Base-by-base conservation (phyloP, 2,329 filamentous ascomycete species). In the Clonostachys byssicola region DNA sequence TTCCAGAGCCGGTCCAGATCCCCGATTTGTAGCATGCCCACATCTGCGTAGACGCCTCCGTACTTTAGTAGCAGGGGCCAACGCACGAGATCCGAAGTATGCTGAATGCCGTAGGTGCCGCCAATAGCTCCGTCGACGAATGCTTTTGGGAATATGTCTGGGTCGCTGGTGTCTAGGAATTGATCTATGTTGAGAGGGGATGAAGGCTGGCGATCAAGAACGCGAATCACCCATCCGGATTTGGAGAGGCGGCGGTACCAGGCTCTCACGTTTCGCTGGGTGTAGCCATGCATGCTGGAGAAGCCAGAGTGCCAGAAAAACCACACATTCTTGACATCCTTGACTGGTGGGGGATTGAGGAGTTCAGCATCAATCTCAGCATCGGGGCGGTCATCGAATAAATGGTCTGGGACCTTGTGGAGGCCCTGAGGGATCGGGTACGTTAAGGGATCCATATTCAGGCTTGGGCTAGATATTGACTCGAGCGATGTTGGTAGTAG, bases 21-120 rank as follows among this genome's bases (percentile, higher is more conserved):
- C 7, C 78, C 78, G 49, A 83, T 80, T 49, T 77, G 74, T 50
- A 82, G 66, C 51, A 80, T 57, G 0, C 79, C 78, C 0, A 78
- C 78, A 52, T 83, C 79, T 1, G 76, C 72, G 53, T 81, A 83
- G 1, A 81, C 68, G 30, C 79, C 80, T 42, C 80, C 79, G 52
- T 81, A 78, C 47, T 62, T 69, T 12, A 80, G 64, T n/a, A 83
- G 60, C 12, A 82, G 62, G 4, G 80, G 79, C 53, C 67, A 81
- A 1, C 79, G 73, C 5, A 83, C 74, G 2, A 84, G 71, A 49
- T 84, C 80, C 0, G 77, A 80, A 1, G 68, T 75, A 54, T 82
- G 78, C 54, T 82, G 78, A 4, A 63, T 60, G 0, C 69, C 71
- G 57, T 78, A 79, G 9, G 61, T 60, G 13, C 80, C 78, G 5